Conservation (phyloP, 306 rosid species). For the Hippophae gyantsensis region DNA sequence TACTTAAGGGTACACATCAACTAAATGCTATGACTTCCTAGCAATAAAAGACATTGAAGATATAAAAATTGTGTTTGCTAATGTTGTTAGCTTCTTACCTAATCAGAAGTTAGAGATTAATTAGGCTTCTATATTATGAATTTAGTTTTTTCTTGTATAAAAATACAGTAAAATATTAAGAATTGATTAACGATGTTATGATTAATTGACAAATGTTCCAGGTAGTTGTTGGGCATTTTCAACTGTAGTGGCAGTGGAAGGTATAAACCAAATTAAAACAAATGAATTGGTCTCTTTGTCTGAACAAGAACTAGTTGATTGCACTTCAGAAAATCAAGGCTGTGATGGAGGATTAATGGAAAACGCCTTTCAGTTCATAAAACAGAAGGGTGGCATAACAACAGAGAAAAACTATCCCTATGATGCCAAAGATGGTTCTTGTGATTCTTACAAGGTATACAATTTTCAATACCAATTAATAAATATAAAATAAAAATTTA, state of each 20-base stretch:
- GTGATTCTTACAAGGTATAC: constrained; percentile 28
- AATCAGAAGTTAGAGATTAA: too few relatives aligned
- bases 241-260: constrained; percentile 38
- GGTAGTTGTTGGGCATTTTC: constrained; percentile 58
- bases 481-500: background rate
- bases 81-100: too few relatives aligned
- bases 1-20: too few relatives aligned
- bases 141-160: background rate
- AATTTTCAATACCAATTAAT: background rate
- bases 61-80: too few relatives aligned
- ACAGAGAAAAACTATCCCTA: constrained; percentile 37
- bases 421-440: constrained; percentile 21
- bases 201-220: background rate
- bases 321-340: constrained; percentile 26
- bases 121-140: background rate
- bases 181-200: background rate
- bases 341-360: constrained; percentile 44
- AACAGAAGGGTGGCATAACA: constrained; percentile 27
- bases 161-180: background rate
- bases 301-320: constrained; percentile 42
- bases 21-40: too few relatives aligned
- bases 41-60: too few relatives aligned
- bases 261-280: constrained; percentile 30
- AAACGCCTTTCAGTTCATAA: constrained; percentile 30
- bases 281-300: constrained; percentile 29